Percentiles rank a stretch among this genome's conserved stretches.
phyloP scores from a whole-genome alignment of 495 filamentous ascomycete genomes.

The Xylaria grammica region DNA sequence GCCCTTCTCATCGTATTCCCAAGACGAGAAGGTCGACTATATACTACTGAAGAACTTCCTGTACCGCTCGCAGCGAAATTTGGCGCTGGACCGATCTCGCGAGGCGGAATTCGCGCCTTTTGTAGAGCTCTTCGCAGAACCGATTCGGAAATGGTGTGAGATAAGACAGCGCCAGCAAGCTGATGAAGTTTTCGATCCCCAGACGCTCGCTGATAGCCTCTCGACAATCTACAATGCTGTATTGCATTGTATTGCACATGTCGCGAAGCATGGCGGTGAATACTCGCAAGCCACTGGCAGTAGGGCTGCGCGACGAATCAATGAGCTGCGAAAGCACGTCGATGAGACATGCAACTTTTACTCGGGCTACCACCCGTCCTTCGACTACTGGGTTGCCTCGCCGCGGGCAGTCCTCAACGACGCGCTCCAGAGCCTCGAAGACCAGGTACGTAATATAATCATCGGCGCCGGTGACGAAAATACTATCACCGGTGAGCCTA shows the following conservation, averaged over 20 bases:
- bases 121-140: slow-evolving; percentile 43
- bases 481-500: slow-evolving; percentile 56
- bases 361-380: slow-evolving; percentile 53
- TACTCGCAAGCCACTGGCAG: slow-evolving; percentile 49
- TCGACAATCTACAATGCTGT: slow-evolving; percentile 33
- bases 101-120: slow-evolving; percentile 41
- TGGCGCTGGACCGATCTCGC: slow-evolving; percentile 43
- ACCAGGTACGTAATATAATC: slow-evolving; percentile 42
- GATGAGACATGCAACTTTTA: slow-evolving; percentile 51
- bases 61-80: slow-evolving; percentile 36
- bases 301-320: slow-evolving; percentile 43
- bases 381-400: slow-evolving; percentile 55
- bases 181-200: slow-evolving; percentile 41
- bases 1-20: slow-evolving; percentile 40
- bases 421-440: slow-evolving; percentile 33
- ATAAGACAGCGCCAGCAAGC: slow-evolving; percentile 36
- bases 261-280: slow-evolving; percentile 30
- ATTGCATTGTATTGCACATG: slow-evolving; percentile 26
- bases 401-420: slow-evolving; percentile 43
- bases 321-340: slow-evolving; percentile 41
- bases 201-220: slow-evolving; percentile 42
- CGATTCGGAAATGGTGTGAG: slow-evolving; percentile 46
- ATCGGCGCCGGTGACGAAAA: slow-evolving; percentile 47
- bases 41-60: slow-evolving; percentile 50
- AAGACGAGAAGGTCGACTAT: slow-evolving; percentile 50